These are phyloP conservation scores for Yamadazyma dushanensis DNA, from an alignment of 1,139 yeast species.

Conservation along the genomic window DNA sequence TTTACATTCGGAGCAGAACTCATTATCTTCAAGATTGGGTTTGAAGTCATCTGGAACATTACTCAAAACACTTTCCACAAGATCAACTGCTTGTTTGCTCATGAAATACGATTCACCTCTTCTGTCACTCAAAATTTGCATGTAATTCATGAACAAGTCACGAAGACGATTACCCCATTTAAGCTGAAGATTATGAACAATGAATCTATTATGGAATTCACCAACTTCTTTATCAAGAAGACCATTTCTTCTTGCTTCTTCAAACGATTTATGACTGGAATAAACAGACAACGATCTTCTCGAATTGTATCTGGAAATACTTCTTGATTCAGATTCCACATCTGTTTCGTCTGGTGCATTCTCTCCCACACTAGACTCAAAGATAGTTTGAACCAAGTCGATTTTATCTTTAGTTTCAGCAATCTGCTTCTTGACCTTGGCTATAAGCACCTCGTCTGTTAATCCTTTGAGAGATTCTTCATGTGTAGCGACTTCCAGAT, in stretches of 20 bases:
- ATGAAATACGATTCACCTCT: constrained; percentile 59
- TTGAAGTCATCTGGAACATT: constrained; percentile 15
- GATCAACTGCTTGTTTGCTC: constrained; percentile 70
- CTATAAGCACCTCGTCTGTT: too few relatives aligned
- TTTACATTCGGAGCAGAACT: constrained; percentile 18
- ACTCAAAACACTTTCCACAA: constrained; percentile 46
- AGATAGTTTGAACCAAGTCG: constrained; percentile 12
- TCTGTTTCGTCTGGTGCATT: constrained; percentile 6
- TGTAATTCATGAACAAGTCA: constrained; percentile 60
- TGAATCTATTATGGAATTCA: constrained; percentile 71
- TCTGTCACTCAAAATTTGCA: constrained; percentile 59
- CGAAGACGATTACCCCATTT: constrained; percentile 78
- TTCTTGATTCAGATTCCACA: constrained; percentile 7
- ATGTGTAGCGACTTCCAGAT: constrained; percentile 41
- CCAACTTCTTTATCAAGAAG: constrained; percentile 28
- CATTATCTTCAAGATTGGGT: constrained; percentile 16
- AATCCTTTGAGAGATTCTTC: constrained; percentile 30
- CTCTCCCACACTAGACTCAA: constrained; percentile 11
- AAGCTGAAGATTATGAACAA: constrained; percentile 72
- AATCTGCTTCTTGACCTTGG: constrained; percentile 9
- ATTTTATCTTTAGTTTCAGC: constrained; percentile 10
- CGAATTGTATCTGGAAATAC: constrained; percentile 13
- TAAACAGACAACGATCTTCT: constrained; percentile 25
- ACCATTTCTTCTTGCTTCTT: constrained; percentile 32
- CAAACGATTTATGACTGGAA: constrained; percentile 27